Conservation (phyloP, 306 rosid genomes). For the Begonia masoniana region DNA sequence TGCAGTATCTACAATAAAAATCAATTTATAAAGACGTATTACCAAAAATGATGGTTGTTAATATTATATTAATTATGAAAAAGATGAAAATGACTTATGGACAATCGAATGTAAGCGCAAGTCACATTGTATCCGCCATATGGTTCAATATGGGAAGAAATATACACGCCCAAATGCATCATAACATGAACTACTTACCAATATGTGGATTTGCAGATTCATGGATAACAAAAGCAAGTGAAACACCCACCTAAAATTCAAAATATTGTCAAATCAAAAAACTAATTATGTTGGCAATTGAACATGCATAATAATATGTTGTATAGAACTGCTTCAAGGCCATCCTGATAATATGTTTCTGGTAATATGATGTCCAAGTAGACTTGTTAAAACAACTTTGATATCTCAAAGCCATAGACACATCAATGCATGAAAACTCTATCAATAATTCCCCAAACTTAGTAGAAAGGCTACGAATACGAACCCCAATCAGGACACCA, state of each 20-base stretch:
- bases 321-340: neutral
- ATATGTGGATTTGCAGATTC: constrained; percentile 98
- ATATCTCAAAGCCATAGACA: constrained; percentile 1
- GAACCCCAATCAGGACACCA: constrained; percentile 92
- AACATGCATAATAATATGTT: neutral
- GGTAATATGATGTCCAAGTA: no score
- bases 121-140: neutral
- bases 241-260: constrained; percentile 64
- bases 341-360: neutral
- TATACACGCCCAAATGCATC: neutral
- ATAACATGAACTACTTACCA: constrained; percentile 36
- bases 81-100: neutral
- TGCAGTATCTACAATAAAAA: neutral
- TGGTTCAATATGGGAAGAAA: no score
- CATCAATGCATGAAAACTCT: constrained; percentile 5
- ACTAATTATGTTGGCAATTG: neutral
- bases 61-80: neutral
- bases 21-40: no score
- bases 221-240: constrained; percentile 92
- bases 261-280: constrained; percentile 10
- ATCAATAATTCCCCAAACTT: neutral
- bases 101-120: neutral
- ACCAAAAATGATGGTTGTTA: neutral
- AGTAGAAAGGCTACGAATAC: constrained; percentile 16
- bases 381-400: neutral